Evolutionary conservation across 2,329 filamentous ascomycete species (phyloP), one percentile per base, ranked within the genome.

Genomic region (Aspergillus uvarum): DNA sequence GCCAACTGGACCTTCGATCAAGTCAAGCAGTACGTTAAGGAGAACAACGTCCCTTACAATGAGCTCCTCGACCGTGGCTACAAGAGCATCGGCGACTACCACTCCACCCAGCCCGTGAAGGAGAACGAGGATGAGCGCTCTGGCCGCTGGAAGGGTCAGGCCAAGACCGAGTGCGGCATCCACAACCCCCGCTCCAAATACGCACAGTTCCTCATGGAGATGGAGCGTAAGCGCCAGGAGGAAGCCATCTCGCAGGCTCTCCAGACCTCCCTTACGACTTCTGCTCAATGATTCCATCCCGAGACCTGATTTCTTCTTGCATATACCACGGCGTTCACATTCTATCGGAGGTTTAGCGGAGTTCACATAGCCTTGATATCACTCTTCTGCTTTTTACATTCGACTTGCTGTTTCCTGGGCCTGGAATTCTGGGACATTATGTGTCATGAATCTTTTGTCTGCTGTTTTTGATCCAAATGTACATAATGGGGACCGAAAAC

Each of bases 11-110:
- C 85, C 48, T 99, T 99, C 80, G 81, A 87, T 63, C 90, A 98
- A 74, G 94, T 99, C 61, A 88, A 93, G 77, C 83, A 86, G 47
- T 99, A 99, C 80, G 86, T 97, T 79, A 85, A 87, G 69, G 88
- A 90, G 71, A 86, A 97, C 82, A 79, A 92, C 62, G 92, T 99
- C 4, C 95, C 95, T 0, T 98, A 96, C 83, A 99, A 99, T 76
- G 87, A 85, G 63, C 85, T 99, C 31, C 85, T 99, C 51, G 91
- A 97, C 79, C 84, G 83, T 61, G 95, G 95, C n/a, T 99, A 99
- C 85, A 97, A 98, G 85, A 96, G 92, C 66, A 85, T 99, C 64
- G 95, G 95, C 63, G 95, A 99, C 82, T 98, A 93, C 91, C 95
- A 99, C 83, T 96, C 92, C 54, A 99, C 95, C 4, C 89, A 87